Evolutionary conservation across 176 grass and related monocot species (phyloP), one percentile per base, ranked within the genome.

Genomic region (Calamus simplicifolius): DNA sequence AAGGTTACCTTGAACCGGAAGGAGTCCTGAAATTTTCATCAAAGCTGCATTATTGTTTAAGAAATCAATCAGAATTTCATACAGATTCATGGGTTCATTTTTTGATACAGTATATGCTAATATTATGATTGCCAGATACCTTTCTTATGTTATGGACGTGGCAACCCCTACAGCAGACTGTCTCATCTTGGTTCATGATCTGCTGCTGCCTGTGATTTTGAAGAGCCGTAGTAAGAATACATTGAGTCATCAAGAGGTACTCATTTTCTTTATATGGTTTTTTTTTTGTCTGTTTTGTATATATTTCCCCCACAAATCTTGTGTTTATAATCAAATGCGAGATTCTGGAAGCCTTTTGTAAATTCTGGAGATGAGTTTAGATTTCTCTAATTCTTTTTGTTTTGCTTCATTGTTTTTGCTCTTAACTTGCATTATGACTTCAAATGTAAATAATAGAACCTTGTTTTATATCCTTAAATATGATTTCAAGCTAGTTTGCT

Each of bases 91-190:
- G 1, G 31, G 4, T 59, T 59, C 4, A 18, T 25, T 35, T 25
- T 63, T 15, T 12, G 1, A 3, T 48, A 25, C 17, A 63, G 49
- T 49, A 14, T 49, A 48, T 25, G 6, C 14, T 26, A 5, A 29
- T 59, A 55, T 17, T 23, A 54, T 63, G 25, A 72, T 57, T 29
- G 43, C 59, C 67, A 97, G 92, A 78, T 97, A 92, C 48, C 84
- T 98, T 50, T 88, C 93, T 14, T 98, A 98, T 89, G 83, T 98
- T 51, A 88, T 98, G 93, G 93, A 98, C 78, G 79, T 98, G 60
- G 84, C 93, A 66, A 98, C 93, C 27, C 93, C 93, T 52, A 98
- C 93, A 29, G 81, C 81, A 55, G 93, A 98, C 55, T 98, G 93
- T 67, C 84, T 98, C 7, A 82, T 69, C 27, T 64, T 98, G 28